These are phyloP conservation scores for Alisma plantagoaquatica DNA, from an alignment of 106 monocot genomes.

Conservation along the genomic window DNA sequence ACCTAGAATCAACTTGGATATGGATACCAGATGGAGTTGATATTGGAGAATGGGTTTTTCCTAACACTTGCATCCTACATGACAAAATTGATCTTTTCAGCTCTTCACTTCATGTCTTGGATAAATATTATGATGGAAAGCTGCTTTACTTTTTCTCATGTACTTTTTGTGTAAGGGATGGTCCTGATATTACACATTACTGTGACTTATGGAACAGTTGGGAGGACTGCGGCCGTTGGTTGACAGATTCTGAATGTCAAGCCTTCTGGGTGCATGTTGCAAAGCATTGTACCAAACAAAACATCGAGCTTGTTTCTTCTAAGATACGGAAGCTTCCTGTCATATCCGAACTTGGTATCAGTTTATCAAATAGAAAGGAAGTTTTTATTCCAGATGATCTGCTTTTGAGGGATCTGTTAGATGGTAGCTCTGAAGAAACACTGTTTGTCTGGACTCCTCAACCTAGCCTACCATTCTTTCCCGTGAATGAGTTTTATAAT, in stretches of 20 bases:
- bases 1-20: conserved; percentile 11
- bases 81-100: conserved; percentile 21
- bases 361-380: conserved; percentile 6
- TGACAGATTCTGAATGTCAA: conserved; percentile 8
- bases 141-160: conserved; percentile 18
- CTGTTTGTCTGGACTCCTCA: conserved; percentile 27
- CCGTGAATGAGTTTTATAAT: conserved; percentile 16
- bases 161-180: conserved; percentile 13
- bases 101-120: conserved; percentile 18
- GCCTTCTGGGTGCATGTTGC: conserved; percentile 29
- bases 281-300: conserved; percentile 9
- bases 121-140: conserved; percentile 18
- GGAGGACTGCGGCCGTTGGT: conserved; percentile 7
- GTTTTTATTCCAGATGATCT: conserved; percentile 45
- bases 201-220: conserved; percentile 27
- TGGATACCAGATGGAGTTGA: conserved; percentile 24
- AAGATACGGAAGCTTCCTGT: conserved; percentile 22
- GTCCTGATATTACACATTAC: conserved; percentile 15
- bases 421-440: neutral
- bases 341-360: neutral
- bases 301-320: neutral
- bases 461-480: neutral
- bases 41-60: conserved; percentile 30
- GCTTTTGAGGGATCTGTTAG: conserved; percentile 17
- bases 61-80: conserved; percentile 18